phyloP scores from a whole-genome alignment of 176 grass and related monocot species.

The Microstegium vimineum region DNA sequence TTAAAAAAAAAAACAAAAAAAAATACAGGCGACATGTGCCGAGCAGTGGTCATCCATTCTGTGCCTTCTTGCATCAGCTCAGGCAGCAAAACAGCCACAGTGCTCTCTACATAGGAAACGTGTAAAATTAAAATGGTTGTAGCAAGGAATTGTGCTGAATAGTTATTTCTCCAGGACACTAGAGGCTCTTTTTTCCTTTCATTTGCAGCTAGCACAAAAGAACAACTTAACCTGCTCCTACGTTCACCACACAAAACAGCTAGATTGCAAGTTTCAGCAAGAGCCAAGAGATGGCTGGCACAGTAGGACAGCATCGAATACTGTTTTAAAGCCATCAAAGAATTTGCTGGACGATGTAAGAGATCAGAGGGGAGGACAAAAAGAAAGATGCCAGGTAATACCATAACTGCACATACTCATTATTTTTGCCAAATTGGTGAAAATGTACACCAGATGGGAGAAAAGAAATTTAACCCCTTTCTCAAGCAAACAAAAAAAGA shows the following conservation, averaged over 20 bases:
- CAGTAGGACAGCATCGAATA: background rate
- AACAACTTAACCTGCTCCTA: background rate
- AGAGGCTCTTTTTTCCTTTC: conserved; percentile 1
- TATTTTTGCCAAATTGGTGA: background rate
- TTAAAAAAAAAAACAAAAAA: no score
- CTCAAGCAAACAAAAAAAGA: background rate
- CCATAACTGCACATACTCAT: conserved; percentile 11
- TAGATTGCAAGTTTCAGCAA: conserved; percentile 2
- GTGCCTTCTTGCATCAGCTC: no score
- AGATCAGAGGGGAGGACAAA: background rate
- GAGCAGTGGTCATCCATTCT: no score
- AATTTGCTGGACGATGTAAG: conserved; percentile 13
- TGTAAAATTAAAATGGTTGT: background rate
- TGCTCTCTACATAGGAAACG: no score
- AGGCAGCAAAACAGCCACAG: no score
- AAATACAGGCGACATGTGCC: no score
- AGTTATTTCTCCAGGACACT: background rate
- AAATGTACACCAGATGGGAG: background rate
- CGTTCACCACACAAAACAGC: background rate
- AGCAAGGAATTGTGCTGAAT: background rate
- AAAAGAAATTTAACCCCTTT: background rate
- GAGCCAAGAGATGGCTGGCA: background rate
- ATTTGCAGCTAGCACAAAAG: background rate
- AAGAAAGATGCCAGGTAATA: conserved; percentile 10
- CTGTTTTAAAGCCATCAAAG: background rate